Base-by-base conservation (phyloP, 2,329 filamentous ascomycete genomes). In the Pseudofabraea citricarpa region DNA sequence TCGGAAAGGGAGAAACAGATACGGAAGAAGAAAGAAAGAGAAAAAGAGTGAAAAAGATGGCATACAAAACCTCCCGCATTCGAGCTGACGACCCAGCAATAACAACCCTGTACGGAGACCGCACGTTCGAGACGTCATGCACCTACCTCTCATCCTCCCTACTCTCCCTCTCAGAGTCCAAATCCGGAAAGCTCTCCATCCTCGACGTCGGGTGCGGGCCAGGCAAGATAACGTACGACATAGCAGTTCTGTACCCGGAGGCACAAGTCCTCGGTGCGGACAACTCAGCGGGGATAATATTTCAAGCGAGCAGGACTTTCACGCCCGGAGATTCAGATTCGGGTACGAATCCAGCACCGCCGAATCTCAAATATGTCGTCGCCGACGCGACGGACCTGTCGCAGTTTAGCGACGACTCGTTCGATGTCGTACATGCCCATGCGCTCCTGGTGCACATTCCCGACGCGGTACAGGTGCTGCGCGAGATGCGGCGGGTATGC, bases 371-470 rank as follows among this genome's bases (percentile, higher is more conserved):
- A 5, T 62, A 59, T 39, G 44, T 41, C 3, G 41, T 49, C 4
- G 49, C 40, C 13, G 41, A 57, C 21, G 57, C 54, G 13, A 56
- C 55, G 36, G 44, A 53, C 2, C 49, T 66, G 6, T 36, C 36
- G 6, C 48, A 55, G 67, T 61, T 70, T 35, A 47, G 62, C 2
- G 72, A 79, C 42, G 64, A 64, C 27, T 56, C 64, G 3, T 83
- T 82, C 47, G 79, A 83, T 50, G 57, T 83, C 18, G 75, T 82
- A 5, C 74, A 75, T 52, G 71, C 70, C 15, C 74, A 80, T 51
- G 76, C 80, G 53, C 70, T 82, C 5, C 64, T 83, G 7, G 69
- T 73, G 49, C 79, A 83, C 57, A 60, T 81, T 3, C 57, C 63
- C 15, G 65, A 75, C 44, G 75, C 76, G 0, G 59, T 75, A 0